These are phyloP conservation scores for Coemansia sp. DNA, from an alignment of 192 early-diverging fungal species.

Conservation along the genomic window DNA sequence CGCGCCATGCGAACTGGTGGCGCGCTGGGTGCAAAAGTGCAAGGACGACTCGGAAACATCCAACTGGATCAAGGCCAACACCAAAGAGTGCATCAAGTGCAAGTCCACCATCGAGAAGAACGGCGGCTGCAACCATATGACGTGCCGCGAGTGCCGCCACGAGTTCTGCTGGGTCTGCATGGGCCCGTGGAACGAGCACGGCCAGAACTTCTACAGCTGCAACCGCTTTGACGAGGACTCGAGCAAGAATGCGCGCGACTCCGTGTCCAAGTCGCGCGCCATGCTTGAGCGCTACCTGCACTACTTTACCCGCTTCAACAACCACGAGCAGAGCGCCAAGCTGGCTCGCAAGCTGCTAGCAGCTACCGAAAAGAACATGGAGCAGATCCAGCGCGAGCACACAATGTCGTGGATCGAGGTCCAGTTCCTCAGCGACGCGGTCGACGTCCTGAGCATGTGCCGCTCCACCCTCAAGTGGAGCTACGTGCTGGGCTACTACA, in stretches of 20 bases:
- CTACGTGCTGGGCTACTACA: slow-evolving; percentile 95
- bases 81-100: slow-evolving; percentile 96
- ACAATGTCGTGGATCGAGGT: slow-evolving; percentile 98
- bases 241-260: slow-evolving; percentile 80
- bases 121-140: slow-evolving; percentile 99
- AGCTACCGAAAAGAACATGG: slow-evolving; percentile 67
- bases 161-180: slow-evolving; percentile 99
- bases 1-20: slow-evolving; percentile 78
- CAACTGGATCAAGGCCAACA: slow-evolving; percentile 94
- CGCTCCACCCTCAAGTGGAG: slow-evolving; percentile 97
- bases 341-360: slow-evolving; percentile 74
- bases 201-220: slow-evolving; percentile 95
- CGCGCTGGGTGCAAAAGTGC: slow-evolving; percentile 91
- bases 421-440: slow-evolving; percentile 91
- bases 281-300: slow-evolving; percentile 93
- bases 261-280: slow-evolving; percentile 81
- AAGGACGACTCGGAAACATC: slow-evolving; percentile 97
- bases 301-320: slow-evolving; percentile 96
- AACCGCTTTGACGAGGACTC: slow-evolving; percentile 94
- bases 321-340: slow-evolving; percentile 93
- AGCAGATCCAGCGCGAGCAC: slow-evolving; percentile 86
- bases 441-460: slow-evolving; percentile 82
- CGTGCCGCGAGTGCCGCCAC: slow-evolving; percentile 93
- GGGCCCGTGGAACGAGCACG: slow-evolving; percentile 97
- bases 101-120: slow-evolving; percentile 97